Conservation (phyloP, 345 rosid genomes). For the Arabidopsis suecica region DNA sequence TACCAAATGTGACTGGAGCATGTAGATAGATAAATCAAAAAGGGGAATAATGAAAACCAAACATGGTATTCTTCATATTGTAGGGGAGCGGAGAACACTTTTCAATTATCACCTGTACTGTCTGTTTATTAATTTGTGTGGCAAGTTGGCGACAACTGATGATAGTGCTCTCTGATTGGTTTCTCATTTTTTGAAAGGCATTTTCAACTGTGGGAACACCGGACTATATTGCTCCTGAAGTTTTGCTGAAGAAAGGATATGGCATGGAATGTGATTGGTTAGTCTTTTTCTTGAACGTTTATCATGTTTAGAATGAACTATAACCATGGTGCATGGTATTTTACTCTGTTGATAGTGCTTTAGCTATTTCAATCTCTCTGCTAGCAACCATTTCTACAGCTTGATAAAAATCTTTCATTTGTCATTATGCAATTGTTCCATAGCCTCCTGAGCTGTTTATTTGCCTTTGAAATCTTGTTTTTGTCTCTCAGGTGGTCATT, state of each 20-base stretch:
- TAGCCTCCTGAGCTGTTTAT: constrained; percentile 15
- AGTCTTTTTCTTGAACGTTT: constrained; percentile 44
- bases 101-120: constrained; percentile 21
- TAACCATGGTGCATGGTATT: constrained; percentile 10
- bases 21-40: constrained; percentile 12
- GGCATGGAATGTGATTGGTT: constrained; percentile 99
- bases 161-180: constrained; percentile 23
- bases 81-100: constrained; percentile 6
- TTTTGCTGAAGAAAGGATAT: constrained; percentile 93
- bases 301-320: constrained; percentile 19
- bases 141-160: constrained; percentile 12
- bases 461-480: constrained; percentile 1
- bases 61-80: constrained; percentile 19
- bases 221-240: constrained; percentile 97
- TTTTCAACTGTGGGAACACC: constrained; percentile 98
- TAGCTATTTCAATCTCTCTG: background rate
- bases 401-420: constrained; percentile 25
- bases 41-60: constrained; percentile 18
- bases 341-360: constrained; percentile 1
- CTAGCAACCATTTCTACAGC: constrained; percentile 16
- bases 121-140: constrained; percentile 20
- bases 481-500: constrained; percentile 84
- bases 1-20: constrained; percentile 24
- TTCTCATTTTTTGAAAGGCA: constrained; percentile 58
- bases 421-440: constrained; percentile 22